These are phyloP conservation scores for Plectosphaerella sp. DNA, from an alignment of 2,329 filamentous ascomycete genomes.

Conservation along the genomic window DNA sequence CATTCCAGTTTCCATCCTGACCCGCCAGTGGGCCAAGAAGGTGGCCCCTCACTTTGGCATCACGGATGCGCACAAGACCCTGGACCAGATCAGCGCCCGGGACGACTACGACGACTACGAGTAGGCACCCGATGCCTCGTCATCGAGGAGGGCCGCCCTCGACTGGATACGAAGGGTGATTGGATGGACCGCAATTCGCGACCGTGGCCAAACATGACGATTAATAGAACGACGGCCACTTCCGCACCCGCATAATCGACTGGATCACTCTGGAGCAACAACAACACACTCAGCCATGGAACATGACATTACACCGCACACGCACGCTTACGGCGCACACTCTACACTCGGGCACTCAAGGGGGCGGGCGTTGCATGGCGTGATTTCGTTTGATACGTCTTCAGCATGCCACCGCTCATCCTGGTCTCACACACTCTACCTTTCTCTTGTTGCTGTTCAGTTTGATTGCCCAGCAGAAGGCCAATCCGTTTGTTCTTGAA, in stretches of 20 bases:
- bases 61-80: slow-evolving; percentile 39
- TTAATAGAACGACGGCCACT: slow-evolving; percentile 1
- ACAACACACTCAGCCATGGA: slow-evolving; percentile 13
- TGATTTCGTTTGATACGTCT: slow-evolving; percentile 1
- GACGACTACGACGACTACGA: slow-evolving; percentile 18
- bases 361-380: slow-evolving; percentile 1
- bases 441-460: slow-evolving; percentile 19
- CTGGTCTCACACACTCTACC: slow-evolving; percentile 15
- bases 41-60: slow-evolving; percentile 57
- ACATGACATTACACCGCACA: slow-evolving; percentile 7
- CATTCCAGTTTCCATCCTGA: slow-evolving; percentile 74
- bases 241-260: neutral
- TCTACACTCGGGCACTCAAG: neutral
- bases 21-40: slow-evolving; percentile 90
- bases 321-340: neutral
- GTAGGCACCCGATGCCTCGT: slow-evolving; percentile 1
- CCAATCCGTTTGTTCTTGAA: neutral
- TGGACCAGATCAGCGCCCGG: slow-evolving; percentile 39
- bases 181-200: neutral
- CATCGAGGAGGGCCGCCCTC: neutral
- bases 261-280: slow-evolving; percentile 6
- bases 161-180: slow-evolving; percentile 15
- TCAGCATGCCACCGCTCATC: slow-evolving; percentile 6
- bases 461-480: neutral
- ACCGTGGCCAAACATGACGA: neutral